Evolutionary conservation across 2,329 filamentous ascomycete genomes (phyloP).

Genomic region (Eutypella sp.): DNA sequence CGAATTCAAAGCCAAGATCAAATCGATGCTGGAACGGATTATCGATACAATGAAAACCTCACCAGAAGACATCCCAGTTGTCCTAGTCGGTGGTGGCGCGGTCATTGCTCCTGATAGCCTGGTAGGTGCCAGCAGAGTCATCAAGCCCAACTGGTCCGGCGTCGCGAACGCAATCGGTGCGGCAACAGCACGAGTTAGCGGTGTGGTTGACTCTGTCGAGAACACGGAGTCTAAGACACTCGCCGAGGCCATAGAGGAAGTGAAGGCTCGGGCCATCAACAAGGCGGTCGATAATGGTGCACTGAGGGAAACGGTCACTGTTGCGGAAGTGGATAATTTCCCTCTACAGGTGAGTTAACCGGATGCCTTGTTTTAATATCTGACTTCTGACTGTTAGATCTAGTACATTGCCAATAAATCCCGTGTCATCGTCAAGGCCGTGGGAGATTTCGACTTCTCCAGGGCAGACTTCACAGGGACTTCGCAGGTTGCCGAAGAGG

Average conservation of each 20-base stretch:
- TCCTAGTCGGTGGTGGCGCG: constrained; percentile 57
- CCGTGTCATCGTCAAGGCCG: constrained; percentile 50
- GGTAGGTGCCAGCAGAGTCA: constrained; percentile 45
- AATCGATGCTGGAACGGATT: constrained; percentile 44
- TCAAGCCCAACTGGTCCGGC: constrained; percentile 48
- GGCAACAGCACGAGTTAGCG: constrained; percentile 52
- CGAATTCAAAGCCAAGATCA: constrained; percentile 37
- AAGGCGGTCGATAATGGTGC: constrained; percentile 40
- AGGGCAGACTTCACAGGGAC: constrained; percentile 16
- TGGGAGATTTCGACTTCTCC: constrained; percentile 46
- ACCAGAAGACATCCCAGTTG: constrained; percentile 47
- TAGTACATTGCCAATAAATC: constrained; percentile 45
- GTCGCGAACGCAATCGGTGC: constrained; percentile 61
- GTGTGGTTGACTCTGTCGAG: constrained; percentile 42
- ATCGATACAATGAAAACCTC: constrained; percentile 57
- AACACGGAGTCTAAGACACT: constrained; percentile 34
- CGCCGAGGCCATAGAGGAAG: constrained; percentile 27
- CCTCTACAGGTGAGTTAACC: constrained; percentile 38
- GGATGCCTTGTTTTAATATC: neutral
- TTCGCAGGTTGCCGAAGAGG: constrained; percentile 1
- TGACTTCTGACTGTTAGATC: neutral
- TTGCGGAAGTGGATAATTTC: constrained; percentile 46
- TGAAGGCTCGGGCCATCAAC: constrained; percentile 33
- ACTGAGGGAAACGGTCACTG: constrained; percentile 31
- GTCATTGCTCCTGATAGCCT: constrained; percentile 49